Evolutionary conservation across 371 early-diverging fungal genomes (phyloP).

Genomic region (Apophysomyces elegans): DNA sequence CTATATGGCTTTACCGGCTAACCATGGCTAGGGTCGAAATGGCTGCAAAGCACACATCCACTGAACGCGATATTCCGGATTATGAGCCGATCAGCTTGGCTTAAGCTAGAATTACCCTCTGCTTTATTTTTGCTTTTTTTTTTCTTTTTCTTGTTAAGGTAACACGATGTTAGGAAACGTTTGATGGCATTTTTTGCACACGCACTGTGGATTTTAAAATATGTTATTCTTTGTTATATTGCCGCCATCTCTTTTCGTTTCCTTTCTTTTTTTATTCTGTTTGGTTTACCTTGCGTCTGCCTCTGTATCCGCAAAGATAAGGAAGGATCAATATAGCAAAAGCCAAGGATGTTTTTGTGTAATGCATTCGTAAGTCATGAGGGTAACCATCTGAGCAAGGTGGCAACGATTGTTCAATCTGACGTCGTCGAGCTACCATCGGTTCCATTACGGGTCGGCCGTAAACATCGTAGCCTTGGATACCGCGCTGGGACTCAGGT

Average conservation of each 20-base stretch:
- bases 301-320: constrained; percentile 50
- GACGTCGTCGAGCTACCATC: constrained; percentile 42
- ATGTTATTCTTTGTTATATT: neutral
- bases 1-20: constrained; percentile 32
- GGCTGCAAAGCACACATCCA: constrained; percentile 1
- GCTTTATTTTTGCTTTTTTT: constrained; percentile 1
- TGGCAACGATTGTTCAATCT: constrained; percentile 42
- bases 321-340: constrained; percentile 46
- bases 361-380: constrained; percentile 52
- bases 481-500: constrained; percentile 26
- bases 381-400: constrained; percentile 40
- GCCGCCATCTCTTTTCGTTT: neutral
- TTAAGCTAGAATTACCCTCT: neutral
- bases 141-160: constrained; percentile 15
- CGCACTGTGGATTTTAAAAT: constrained; percentile 27
- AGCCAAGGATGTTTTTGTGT: constrained; percentile 32
- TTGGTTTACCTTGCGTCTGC: constrained; percentile 34
- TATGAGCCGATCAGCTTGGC: constrained; percentile 5
- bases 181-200: constrained; percentile 45
- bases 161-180: constrained; percentile 45
- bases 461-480: constrained; percentile 43
- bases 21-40: constrained; percentile 23
- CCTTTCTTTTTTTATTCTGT: neutral
- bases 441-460: constrained; percentile 42
- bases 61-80: neutral